These are phyloP conservation scores for Gentiana straminea DNA, from an alignment of 257 asterid genomes.

Conservation along the genomic window DNA sequence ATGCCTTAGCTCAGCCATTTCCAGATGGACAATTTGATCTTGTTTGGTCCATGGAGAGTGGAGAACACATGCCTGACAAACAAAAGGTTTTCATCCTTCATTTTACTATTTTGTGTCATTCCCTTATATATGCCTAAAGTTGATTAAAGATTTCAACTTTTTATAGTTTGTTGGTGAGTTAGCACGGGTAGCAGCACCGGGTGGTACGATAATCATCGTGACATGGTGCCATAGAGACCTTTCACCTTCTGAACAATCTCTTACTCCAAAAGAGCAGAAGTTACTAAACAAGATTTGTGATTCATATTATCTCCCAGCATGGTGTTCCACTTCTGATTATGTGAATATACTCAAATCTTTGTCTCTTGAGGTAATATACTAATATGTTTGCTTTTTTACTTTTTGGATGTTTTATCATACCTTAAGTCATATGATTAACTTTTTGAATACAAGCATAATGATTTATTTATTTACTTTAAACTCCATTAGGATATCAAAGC, in stretches of 20 bases:
- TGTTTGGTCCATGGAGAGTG: conserved; percentile 99
- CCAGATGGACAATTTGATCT: conserved; percentile 72
- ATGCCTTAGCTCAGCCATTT: conserved; percentile 92
- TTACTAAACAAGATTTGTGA: conserved; percentile 58
- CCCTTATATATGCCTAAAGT: neutral
- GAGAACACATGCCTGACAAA: conserved; percentile 99
- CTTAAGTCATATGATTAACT: neutral
- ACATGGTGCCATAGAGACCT: conserved; percentile 99
- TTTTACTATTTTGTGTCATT: neutral
- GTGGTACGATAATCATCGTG: conserved; percentile 79
- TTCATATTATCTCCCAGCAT: conserved; percentile 79
- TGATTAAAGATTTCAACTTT: neutral
- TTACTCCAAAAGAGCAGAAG: conserved; percentile 49
- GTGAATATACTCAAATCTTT: conserved; percentile 58
- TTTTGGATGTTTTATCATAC: neutral
- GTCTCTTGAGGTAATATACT: conserved; percentile 48
- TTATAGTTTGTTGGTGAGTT: conserved; percentile 77
- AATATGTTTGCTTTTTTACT: neutral
- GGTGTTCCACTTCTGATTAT: conserved; percentile 90
- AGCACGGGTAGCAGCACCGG: conserved; percentile 91
- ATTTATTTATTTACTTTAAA: neutral
- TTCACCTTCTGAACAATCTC: conserved; percentile 53
- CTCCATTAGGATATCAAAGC: conserved; percentile 59
- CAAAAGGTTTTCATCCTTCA: conserved; percentile 41
- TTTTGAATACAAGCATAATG: neutral